Base-by-base conservation (phyloP, 306 rosid genomes). In the Geum urbanum region DNA sequence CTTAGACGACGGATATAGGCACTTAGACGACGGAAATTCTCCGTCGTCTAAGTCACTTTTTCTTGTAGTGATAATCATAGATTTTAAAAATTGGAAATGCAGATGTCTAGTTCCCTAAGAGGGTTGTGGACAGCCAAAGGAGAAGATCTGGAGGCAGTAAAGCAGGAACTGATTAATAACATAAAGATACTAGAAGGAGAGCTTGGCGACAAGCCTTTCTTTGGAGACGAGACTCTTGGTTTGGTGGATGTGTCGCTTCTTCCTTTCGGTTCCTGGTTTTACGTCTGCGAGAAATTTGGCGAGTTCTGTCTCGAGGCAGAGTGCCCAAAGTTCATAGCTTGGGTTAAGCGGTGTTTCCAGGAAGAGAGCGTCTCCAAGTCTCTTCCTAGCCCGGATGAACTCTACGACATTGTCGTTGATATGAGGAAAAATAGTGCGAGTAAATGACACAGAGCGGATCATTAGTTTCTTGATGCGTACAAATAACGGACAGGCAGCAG, bases 311-410 rank as follows among this genome's bases (percentile, higher is more conserved):
- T 64, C 8, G 48, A 77, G 52, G 63, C 37, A 37, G 67, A 46
- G 48, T 46, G 48, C 53, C 80, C 67, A 11, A 20, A 55, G 59
- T 27, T 64, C 6, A 10, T 57, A 39, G 63, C 53, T 16, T 71
- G 72, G 80, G 53, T 32, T 0, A 63, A 37, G 39, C 64, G 67
- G 66, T 77, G 67, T 56, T 14, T 40, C 48, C 46, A 27, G 6
- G 71, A 45, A 40, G 43, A 22, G 27, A 47, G 73, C 22, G 76
- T 71, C 9, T 49, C 76, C 50, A 39, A 77, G 63, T 63, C 45
- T 60, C 76, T 77, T 63, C 87, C 84, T 40, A 71, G 59, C 19
- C 80, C 68, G 46, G 11, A 43, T 3, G 71, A 63, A n/a, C 51
- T 80, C 39, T 71, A 66, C 41, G 55, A 71, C 47, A 63, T 39